A percentile compares a stretch with the other conserved stretches of the same genome.
phyloP scores from a whole-genome alignment of 2,329 filamentous ascomycete genomes.

The Diaporthe sp. region DNA sequence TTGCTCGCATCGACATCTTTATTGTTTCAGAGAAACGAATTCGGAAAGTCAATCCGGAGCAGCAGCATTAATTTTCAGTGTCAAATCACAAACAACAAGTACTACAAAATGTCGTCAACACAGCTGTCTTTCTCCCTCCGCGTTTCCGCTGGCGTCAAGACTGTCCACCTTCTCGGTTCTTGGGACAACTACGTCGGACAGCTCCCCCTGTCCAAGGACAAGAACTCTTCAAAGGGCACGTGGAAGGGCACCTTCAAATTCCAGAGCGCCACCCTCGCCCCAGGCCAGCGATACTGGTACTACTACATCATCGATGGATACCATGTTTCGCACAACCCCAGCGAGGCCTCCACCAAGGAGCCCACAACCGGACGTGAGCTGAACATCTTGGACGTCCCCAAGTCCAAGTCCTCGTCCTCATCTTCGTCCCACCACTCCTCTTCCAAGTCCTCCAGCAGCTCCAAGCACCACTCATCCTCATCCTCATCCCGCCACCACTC shows the following conservation, averaged over 20 bases:
- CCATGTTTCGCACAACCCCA: slow-evolving; percentile 96
- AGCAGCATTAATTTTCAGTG: slow-evolving; percentile 53
- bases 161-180: slow-evolving; percentile 95
- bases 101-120: slow-evolving; percentile 84
- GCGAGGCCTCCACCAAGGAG: slow-evolving; percentile 89
- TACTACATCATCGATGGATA: slow-evolving; percentile 99
- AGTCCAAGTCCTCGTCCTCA: slow-evolving; percentile 61
- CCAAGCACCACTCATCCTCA: slow-evolving; percentile 56
- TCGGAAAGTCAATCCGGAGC: slow-evolving; percentile 53
- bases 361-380: slow-evolving; percentile 96
- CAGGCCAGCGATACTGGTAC: slow-evolving; percentile 98
- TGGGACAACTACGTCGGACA: slow-evolving; percentile 98
- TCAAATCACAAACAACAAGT: slow-evolving; percentile 51
- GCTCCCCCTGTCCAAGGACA: slow-evolving; percentile 93
- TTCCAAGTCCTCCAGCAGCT: slow-evolving; percentile 55
- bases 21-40: slow-evolving; percentile 43
- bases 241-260: slow-evolving; percentile 99
- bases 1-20: slow-evolving; percentile 63
- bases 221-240: slow-evolving; percentile 85
- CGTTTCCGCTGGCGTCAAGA: slow-evolving; percentile 96
- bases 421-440: slow-evolving; percentile 63
- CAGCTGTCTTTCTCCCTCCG: slow-evolving; percentile 97
- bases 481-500: slow-evolving; percentile 58
- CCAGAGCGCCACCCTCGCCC: slow-evolving; percentile 86
- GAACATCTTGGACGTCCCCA: slow-evolving; percentile 96